Evolutionary conservation across 139 green algal genomes (phyloP).

Genomic region (Trebouxia sp.): DNA sequence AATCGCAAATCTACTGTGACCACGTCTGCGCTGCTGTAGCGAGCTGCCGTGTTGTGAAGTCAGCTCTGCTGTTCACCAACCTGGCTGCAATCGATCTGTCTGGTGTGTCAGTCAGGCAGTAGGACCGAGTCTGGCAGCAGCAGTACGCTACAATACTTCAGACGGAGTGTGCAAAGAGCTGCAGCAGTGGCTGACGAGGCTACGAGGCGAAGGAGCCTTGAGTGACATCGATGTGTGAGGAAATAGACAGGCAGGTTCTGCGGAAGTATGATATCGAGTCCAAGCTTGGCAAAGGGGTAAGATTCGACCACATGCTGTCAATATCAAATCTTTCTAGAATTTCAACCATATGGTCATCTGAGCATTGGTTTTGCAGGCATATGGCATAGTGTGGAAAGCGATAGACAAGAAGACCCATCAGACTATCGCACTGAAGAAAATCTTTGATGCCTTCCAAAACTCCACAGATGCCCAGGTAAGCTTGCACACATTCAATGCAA

Average conservation of each 20-base stretch:
- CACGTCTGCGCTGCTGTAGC: too few species aligned
- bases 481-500: too few species aligned
- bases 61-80: neutral
- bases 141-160: neutral
- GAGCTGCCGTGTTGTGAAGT: too few species aligned
- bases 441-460: slow-evolving; percentile 99
- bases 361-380: slow-evolving; percentile 85
- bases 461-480: slow-evolving; percentile 93
- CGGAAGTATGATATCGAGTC: slow-evolving; percentile 93
- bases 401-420: slow-evolving; percentile 86
- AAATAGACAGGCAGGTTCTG: slow-evolving; percentile 93
- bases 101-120: neutral
- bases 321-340: neutral
- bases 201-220: too few species aligned
- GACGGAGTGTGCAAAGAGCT: too few species aligned
- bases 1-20: too few species aligned
- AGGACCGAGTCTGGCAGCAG: neutral
- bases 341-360: neutral
- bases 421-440: slow-evolving; percentile 95
- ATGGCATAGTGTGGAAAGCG: slow-evolving; percentile 97
- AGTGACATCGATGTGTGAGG: slow-evolving; percentile 75
- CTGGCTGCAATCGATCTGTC: neutral
- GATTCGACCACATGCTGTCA: slow-evolving; percentile 10
- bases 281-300: slow-evolving; percentile 92
- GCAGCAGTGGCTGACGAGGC: too few species aligned